Evolutionary conservation across 2,329 filamentous ascomycete species (phyloP).

Genomic region (Microthyrium microscopicum): DNA sequence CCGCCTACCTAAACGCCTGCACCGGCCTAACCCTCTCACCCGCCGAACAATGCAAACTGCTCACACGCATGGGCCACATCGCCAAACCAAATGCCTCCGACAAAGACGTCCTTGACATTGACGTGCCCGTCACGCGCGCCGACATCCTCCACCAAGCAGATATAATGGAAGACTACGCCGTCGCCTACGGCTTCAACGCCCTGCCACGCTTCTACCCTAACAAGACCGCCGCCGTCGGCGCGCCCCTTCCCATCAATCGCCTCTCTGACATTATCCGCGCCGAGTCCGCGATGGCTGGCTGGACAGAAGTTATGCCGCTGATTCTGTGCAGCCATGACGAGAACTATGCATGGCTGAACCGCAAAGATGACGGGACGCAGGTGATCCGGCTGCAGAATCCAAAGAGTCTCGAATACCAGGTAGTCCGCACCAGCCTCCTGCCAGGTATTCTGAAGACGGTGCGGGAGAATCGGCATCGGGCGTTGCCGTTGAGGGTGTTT

Average conservation of each 20-base stretch:
- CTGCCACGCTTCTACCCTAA: conserved; percentile 75
- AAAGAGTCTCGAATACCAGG: conserved; percentile 85
- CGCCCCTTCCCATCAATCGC: conserved; percentile 84
- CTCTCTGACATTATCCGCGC: conserved; percentile 77
- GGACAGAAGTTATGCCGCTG: conserved; percentile 89
- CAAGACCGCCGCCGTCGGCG: conserved; percentile 71
- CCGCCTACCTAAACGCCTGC: conserved; percentile 87
- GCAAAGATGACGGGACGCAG: conserved; percentile 68
- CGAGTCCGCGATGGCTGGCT: conserved; percentile 85
- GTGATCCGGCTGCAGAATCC: conserved; percentile 80
- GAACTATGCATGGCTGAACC: conserved; percentile 92
- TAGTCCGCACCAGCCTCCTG: conserved; percentile 72
- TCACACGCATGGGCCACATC: conserved; percentile 79
- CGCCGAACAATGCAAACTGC: conserved; percentile 57
- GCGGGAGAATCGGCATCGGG: conserved; percentile 79
- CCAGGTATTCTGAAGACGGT: conserved; percentile 87
- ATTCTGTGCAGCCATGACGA: conserved; percentile 96
- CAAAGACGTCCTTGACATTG: conserved; percentile 53
- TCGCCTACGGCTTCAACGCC: conserved; percentile 95
- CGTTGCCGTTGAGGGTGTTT: conserved; percentile 80
- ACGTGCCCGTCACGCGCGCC: conserved; percentile 74
- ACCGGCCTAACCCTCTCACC: conserved; percentile 66
- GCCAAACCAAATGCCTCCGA: conserved; percentile 57
- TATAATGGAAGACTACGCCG: conserved; percentile 95
- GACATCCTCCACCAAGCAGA: conserved; percentile 94